Evolutionary conservation across 805 yeast species (phyloP).

Genomic region (Tetrapisispora phaffii): DNA sequence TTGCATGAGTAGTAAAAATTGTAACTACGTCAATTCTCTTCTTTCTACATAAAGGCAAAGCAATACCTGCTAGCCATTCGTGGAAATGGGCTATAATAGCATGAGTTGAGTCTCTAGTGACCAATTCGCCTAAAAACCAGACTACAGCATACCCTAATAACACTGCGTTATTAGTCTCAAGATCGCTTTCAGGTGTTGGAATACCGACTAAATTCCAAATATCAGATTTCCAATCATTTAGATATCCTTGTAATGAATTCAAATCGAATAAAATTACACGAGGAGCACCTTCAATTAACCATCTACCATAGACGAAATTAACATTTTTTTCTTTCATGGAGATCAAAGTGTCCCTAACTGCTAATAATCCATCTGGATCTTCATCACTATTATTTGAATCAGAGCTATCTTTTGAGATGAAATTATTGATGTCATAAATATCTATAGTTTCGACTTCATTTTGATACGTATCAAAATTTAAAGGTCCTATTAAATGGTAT

Average conservation of each 20-base stretch:
- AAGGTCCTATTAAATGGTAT: constrained; percentile 80
- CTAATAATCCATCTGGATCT: constrained; percentile 17
- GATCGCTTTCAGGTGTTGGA: constrained; percentile 84
- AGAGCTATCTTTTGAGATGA: constrained; percentile 2
- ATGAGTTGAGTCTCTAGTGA: constrained; percentile 69
- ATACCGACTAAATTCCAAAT: constrained; percentile 86
- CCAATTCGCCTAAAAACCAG: constrained; percentile 93
- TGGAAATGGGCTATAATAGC: constrained; percentile 93
- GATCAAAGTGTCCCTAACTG: constrained; percentile 42
- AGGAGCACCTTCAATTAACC: constrained; percentile 98
- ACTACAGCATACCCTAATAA: constrained; percentile 88
- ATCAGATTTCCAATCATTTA: constrained; percentile 92
- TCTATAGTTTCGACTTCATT: constrained; percentile 74
- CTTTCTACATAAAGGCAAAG: constrained; percentile 83
- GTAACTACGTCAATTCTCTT: constrained; percentile 90
- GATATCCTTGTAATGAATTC: constrained; percentile 54
- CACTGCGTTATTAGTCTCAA: constrained; percentile 86
- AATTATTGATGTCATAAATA: constrained; percentile 37
- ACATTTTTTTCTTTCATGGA: constrained; percentile 79
- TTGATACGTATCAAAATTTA: constrained; percentile 61
- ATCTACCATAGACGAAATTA: constrained; percentile 76
- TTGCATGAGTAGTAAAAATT: constrained; percentile 95
- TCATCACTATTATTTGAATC: neutral
- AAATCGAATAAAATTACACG: constrained; percentile 82
- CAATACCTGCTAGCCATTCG: constrained; percentile 98